phyloP scores from a whole-genome alignment of 306 rosid species.

The Arachis stenosperma region DNA sequence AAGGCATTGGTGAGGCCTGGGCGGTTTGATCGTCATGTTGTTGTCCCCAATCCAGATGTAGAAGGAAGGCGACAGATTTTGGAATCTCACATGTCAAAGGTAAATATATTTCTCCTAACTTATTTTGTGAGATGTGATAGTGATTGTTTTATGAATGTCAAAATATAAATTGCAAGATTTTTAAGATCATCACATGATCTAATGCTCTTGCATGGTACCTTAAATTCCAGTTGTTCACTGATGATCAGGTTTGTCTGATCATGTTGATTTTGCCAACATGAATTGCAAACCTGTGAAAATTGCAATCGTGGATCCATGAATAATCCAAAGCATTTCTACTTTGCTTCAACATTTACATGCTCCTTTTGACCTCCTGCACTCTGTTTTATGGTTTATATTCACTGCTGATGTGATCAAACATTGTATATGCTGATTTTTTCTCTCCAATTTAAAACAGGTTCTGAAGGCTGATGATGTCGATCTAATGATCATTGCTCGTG shows the following conservation, averaged over 20 bases:
- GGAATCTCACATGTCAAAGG: conserved; percentile 93
- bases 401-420: background rate
- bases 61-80: conserved; percentile 94
- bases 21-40: conserved; percentile 87
- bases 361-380: no score
- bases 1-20: conserved; percentile 97
- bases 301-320: background rate
- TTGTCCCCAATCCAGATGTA: conserved; percentile 93
- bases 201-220: background rate
- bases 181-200: background rate
- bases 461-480: conserved; percentile 85
- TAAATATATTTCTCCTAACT: conserved; percentile 14
- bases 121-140: background rate
- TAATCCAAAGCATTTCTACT: no score
- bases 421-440: background rate
- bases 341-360: no score
- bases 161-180: background rate
- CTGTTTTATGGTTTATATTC: background rate
- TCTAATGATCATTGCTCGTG: conserved; percentile 77
- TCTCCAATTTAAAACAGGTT: conserved; percentile 56
- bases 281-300: background rate
- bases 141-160: background rate
- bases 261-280: background rate
- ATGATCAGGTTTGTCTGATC: background rate
- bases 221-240: background rate